Base-by-base conservation (phyloP, 164 flowering plant species). In the Litsea cubeba region DNA sequence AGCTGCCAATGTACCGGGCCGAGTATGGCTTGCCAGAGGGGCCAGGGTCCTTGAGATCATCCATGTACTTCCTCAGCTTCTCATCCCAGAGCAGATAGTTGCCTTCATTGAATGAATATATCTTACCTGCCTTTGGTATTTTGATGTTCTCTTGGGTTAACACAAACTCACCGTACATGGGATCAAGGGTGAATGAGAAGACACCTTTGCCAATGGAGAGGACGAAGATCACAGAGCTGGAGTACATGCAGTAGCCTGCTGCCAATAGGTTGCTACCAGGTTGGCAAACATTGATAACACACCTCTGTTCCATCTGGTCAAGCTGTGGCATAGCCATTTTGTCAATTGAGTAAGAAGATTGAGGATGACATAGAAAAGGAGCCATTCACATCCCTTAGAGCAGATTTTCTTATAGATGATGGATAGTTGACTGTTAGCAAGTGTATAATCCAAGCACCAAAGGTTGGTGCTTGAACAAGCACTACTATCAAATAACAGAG, bases 201-300 rank as follows among this genome's bases (percentile, higher is more conserved):
- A 92, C 98, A 0, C 98, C 97, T 1, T 79, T 82, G 20, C 98
- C 98, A 23, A 92, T 76, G 8, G 97, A 86, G 62, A 94, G 76
- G 69, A 89, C 92, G 71, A 94, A 94, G 82, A 94, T 88, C 20
- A 92, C 79, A 0, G 97, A 92, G 92, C 97, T 94, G 1, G 94
- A 92, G 81, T 94, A 94, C 91, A 94, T 87, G 89, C 98, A 94
- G 77, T 92, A 94, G n/a, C 98, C 98, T 8, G 97, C 97, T 0
- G 97, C 97, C 24, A 92, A 86, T 2, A 92, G 83, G 83, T 94
- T 94, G 80, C 72, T 87, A 11, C 97, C 97, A 5, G 98, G 97
- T 72, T 94, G 98, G 82, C 97, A 92, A 20, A 94, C 98, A 54
- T 71, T 92, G 24, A 92, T 85, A 1, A 94, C 81, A 67, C 98